A percentile compares a stretch with the other conserved stretches of the same genome.
phyloP scores from a whole-genome alignment of 805 yeast species.

The Candida broadrunensis region DNA sequence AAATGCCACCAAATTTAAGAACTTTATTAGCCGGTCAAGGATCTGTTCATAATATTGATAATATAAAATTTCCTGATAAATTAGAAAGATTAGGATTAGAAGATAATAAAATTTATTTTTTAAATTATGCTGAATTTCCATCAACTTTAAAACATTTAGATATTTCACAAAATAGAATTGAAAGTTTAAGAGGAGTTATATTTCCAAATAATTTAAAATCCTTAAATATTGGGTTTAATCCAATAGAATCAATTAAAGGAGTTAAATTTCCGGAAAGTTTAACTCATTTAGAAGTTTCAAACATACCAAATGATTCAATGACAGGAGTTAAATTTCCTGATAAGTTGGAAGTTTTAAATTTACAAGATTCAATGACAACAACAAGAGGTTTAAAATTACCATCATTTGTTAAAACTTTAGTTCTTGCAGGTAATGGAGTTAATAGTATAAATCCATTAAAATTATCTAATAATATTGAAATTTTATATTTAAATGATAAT shows the following conservation, averaged over 20 bases:
- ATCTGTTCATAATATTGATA: slow-evolving; percentile 32
- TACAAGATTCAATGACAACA: slow-evolving; percentile 44
- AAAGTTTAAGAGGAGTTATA: slow-evolving; percentile 31
- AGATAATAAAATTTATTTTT: slow-evolving; percentile 36
- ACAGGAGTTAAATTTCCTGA: slow-evolving; percentile 47
- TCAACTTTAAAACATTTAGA: slow-evolving; percentile 25
- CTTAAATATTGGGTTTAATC: slow-evolving; percentile 34
- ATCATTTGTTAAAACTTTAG: slow-evolving; percentile 23
- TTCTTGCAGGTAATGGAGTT: slow-evolving; percentile 38
- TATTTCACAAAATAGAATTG: slow-evolving; percentile 38
- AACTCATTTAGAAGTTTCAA: slow-evolving; percentile 35
- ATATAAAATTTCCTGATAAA: slow-evolving; percentile 29
- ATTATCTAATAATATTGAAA: slow-evolving; percentile 38
- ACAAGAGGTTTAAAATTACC: slow-evolving; percentile 43
- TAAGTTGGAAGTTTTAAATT: slow-evolving; percentile 28
- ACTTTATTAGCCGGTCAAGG: slow-evolving; percentile 32
- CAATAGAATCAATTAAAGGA: slow-evolving; percentile 42
- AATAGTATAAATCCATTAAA: slow-evolving; percentile 44
- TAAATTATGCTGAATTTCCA: slow-evolving; percentile 40
- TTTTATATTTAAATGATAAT: slow-evolving; percentile 34
- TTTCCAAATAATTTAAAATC: slow-evolving; percentile 31
- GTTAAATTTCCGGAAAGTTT: slow-evolving; percentile 37
- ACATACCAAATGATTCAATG: slow-evolving; percentile 45
- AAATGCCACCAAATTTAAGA: slow-evolving; percentile 30
- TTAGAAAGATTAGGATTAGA: slow-evolving; percentile 31